Evolutionary conservation across 148 eudicot genomes (phyloP).

Genomic region (Fallopia convolvulus): DNA sequence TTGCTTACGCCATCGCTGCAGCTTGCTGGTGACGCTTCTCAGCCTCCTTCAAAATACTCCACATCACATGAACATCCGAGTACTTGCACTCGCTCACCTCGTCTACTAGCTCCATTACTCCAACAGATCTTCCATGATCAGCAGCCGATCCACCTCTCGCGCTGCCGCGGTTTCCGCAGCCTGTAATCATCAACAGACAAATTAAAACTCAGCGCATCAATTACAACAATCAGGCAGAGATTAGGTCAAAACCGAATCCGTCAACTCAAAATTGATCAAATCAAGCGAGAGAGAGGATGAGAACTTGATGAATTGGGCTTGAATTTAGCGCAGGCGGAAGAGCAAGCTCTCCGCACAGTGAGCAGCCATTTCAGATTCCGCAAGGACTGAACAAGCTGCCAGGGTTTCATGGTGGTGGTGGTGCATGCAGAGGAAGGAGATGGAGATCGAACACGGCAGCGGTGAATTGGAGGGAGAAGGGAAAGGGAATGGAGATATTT

Average conservation of each 20-base stretch:
- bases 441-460: not conserved
- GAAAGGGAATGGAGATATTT: not conserved
- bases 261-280: no score
- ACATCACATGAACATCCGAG: constrained; percentile 11
- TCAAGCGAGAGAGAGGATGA: not conserved
- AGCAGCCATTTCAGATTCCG: constrained; percentile 2
- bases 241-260: not conserved
- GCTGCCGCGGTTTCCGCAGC: not conserved
- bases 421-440: not conserved
- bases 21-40: constrained; percentile 7
- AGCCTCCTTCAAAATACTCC: constrained; percentile 4
- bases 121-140: not conserved
- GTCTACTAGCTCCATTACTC: not conserved
- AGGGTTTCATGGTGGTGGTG: not conserved
- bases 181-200: not conserved
- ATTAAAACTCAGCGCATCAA: not conserved
- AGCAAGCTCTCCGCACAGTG: not conserved
- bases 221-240: not conserved
- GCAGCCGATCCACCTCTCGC: not conserved
- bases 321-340: constrained; percentile 4
- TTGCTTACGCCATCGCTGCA: not conserved
- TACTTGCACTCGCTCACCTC: constrained; percentile 10
- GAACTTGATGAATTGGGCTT: not conserved
- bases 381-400: not conserved
- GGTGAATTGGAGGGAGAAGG: not conserved